Base-by-base conservation (phyloP, 495 filamentous ascomycete species). In the Aspergillus wentii region DNA sequence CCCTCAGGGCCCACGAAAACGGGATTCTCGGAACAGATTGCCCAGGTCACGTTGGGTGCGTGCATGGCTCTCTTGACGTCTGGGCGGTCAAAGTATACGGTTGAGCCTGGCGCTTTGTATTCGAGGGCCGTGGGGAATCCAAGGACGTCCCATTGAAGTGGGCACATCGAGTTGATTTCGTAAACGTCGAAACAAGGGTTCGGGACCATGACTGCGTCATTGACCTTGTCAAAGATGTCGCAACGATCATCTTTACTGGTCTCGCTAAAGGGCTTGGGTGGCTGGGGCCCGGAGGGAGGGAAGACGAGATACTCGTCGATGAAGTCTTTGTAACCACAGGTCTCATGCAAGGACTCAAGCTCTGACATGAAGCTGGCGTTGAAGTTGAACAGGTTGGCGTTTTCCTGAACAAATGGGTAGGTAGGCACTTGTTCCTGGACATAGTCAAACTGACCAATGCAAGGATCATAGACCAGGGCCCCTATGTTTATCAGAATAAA, bases 181-280 rank as follows among this genome's bases (percentile, higher is more conserved):
- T 80, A 82, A 16, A 79, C 52, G 44, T 81, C 71, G 58, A 77
- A 83, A 57, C 79, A 83, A 0, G 79, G 78, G 54, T 82, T 82
- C 18, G 64, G 48, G 3, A 53, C 50, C 17, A 69, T 48, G 10
- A 63, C 69, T 33, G 70, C 76, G 11, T 61, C 41, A 43, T 66
- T 59, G 21, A 71, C 65, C 27, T 69, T 47, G 44, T 64, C 66
- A 40, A 69, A 79, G 30, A 81, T 41, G 37, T 74, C 69, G 41
- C 79, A 83, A 22, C 25, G 10, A 2, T 62, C 32, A n/a, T 41
- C 46, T n/a, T 57, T 33, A 3, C 41, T 20, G 43, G 48, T 54
- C 19, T 44, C 49, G 51, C 63, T 52, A 35, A 64, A 58, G 27
- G 46, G 44, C 37, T 62, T 65, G 31, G 66, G 50, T 1, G 64